Evolutionary conservation across 1,139 yeast species (phyloP).

Genomic region (Pneumocystis oryctolagi): DNA sequence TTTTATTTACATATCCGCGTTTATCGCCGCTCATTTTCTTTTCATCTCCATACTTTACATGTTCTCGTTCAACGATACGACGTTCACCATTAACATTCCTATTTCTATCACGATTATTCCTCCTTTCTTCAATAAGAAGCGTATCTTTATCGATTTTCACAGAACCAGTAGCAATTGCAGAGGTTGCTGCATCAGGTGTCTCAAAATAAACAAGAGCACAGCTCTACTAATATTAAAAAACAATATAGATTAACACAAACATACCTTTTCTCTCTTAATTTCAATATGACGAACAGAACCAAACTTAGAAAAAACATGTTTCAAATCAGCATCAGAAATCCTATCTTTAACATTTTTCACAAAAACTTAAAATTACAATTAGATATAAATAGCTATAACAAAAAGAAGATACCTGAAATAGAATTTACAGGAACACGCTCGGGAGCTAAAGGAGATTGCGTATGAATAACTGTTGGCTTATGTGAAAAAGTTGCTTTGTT

Average conservation of each 20-base stretch:
- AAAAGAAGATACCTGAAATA: neutral
- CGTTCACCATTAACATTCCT: neutral
- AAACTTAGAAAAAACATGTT: neutral
- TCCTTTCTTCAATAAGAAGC: neutral
- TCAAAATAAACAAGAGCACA: slow-evolving; percentile 1
- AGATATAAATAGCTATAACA: neutral
- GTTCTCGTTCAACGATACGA: neutral
- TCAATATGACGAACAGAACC: neutral
- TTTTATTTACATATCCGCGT: neutral
- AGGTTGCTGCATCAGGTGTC: neutral
- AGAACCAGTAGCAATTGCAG: neutral
- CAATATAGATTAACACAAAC: neutral
- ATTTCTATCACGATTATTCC: neutral
- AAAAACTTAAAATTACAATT: neutral
- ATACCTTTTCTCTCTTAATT: neutral
- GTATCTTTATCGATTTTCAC: neutral
- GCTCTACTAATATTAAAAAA: neutral
- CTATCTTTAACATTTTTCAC: neutral
- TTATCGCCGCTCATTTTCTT: neutral
- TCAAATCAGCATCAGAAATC: neutral
- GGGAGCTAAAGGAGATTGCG: neutral
- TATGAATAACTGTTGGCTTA: neutral
- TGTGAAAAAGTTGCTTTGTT: neutral
- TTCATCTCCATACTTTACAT: neutral
- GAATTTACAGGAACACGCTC: neutral